phyloP scores from a whole-genome alignment of 2,329 filamentous ascomycete genomes.

The Xylariaceae sp. region DNA sequence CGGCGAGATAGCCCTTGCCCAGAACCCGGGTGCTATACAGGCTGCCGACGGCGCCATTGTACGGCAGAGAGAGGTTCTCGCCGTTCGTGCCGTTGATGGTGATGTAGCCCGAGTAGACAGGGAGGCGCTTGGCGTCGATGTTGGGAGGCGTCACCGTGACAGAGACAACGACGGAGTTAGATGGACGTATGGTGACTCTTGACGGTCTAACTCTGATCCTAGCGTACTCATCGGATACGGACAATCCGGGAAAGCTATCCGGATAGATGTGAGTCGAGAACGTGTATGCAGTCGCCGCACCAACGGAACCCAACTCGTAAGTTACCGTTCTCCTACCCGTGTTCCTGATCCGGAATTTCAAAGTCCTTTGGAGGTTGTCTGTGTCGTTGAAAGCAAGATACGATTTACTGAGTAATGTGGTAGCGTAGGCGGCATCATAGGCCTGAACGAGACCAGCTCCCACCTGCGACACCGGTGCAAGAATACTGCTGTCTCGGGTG shows the following conservation, averaged over 20 bases:
- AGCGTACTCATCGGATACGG: constrained; percentile 38
- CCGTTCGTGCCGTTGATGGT: constrained; percentile 41
- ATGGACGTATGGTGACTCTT: constrained; percentile 29
- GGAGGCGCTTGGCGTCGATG: constrained; percentile 37
- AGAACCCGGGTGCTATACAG: constrained; percentile 34
- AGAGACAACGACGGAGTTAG: constrained; percentile 32
- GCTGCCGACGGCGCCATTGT: constrained; percentile 35
- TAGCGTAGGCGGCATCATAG: constrained; percentile 51
- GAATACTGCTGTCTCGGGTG: constrained; percentile 30
- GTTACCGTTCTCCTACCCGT: constrained; percentile 42
- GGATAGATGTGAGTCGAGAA: constrained; percentile 37
- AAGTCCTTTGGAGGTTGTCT: constrained; percentile 44
- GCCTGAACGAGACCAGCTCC: constrained; percentile 57
- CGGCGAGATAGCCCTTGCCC: constrained; percentile 32
- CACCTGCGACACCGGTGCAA: constrained; percentile 55
- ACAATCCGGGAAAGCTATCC: constrained; percentile 40
- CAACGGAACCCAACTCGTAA: constrained; percentile 47
- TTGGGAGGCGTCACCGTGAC: constrained; percentile 42
- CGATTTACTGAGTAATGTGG: constrained; percentile 48
- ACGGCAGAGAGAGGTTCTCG: constrained; percentile 31
- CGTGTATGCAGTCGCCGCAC: constrained; percentile 50
- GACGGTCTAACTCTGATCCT: constrained; percentile 38
- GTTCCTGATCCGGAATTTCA: constrained; percentile 53
- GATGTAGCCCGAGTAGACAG: constrained; percentile 46
- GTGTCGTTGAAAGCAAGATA: constrained; percentile 61